A percentile compares a stretch with the other conserved stretches of the same genome.
Conservation (phyloP, 129 eudicot species). For the Ambrosia trifida region DNA sequence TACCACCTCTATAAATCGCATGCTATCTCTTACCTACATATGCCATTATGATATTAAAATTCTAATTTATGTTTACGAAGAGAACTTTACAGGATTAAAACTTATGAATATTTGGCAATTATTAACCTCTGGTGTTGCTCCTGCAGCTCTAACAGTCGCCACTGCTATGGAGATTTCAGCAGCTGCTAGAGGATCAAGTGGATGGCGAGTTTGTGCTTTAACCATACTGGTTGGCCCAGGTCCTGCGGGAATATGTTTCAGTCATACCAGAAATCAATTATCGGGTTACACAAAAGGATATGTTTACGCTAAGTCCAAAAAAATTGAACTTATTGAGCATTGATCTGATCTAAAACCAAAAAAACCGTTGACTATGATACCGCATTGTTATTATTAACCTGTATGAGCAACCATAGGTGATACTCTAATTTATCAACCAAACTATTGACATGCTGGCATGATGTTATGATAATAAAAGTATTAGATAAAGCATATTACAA, state of each 20-base stretch:
- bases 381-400: neutral
- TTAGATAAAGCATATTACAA: neutral
- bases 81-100: neutral
- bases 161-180: slow-evolving; percentile 68
- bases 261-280: slow-evolving; percentile 2
- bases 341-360: slow-evolving; percentile 5
- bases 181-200: slow-evolving; percentile 62
- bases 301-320: neutral
- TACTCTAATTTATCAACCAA: neutral
- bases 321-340: neutral
- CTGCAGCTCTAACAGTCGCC: slow-evolving; percentile 68
- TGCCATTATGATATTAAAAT: neutral
- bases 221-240: slow-evolving; percentile 54
- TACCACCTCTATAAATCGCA: slow-evolving; percentile 63
- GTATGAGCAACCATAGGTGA: slow-evolving; percentile 16
- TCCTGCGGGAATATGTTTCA: slow-evolving; percentile 26
- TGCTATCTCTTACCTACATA: slow-evolving; percentile 58
- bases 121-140: slow-evolving; percentile 60
- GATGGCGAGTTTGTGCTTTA: slow-evolving; percentile 61
- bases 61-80: slow-evolving; percentile 6
- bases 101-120: neutral
- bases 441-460: neutral
- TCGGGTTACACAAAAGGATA: neutral
- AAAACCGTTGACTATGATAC: neutral
- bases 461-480: no score